Base-by-base conservation (phyloP, 2,329 filamentous ascomycete genomes). In the Fusarium chlamydosporum region DNA sequence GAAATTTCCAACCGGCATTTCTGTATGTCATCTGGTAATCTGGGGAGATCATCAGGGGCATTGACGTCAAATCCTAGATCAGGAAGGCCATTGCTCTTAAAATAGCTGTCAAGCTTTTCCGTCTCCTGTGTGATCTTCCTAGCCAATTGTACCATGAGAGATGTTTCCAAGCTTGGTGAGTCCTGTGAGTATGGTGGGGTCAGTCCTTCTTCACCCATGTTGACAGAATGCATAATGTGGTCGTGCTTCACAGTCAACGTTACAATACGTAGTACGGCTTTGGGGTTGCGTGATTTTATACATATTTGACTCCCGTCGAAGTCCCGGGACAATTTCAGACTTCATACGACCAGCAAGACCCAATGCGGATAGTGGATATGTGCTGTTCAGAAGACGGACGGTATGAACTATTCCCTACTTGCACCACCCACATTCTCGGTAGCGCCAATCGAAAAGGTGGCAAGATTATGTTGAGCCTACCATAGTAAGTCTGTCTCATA, bases 41-140 rank as follows among this genome's bases (percentile, higher is more conserved):
- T 77, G 2, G 84, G 83, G 52, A 86, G 86, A 52, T 85, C 82
- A 6, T 72, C 68, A 0, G 82, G 81, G 1, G 80, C 77, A 58
- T 83, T 77, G 10, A 78, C 79, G 11, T 81, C 83, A 58, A 87
- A 85, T 8, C 79, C 79, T 10, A 84, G 82, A 51, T 81, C 73
- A 1, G 77, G 77, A 4, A 82, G 72, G 8, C 77, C 77, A 50
- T 82, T 82, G 6, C 79, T 76, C 48, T 77, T 79, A 63, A 87
- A 71, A 69, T 84, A 85, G 4, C 73, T 73, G 59, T 86, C 83
- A 18, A 87, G 73, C 69, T 81, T 86, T 62, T 82, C 81, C 1
- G 85, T 83, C 65, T 86, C 84, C 41, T 71, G 66, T 35, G 78
- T 78, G 56, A 87, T 87, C 46, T 77, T 83, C 48, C 78, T 79